Evolutionary conservation across 441 rosid species (phyloP).

Genomic region (Croton setiger): DNA sequence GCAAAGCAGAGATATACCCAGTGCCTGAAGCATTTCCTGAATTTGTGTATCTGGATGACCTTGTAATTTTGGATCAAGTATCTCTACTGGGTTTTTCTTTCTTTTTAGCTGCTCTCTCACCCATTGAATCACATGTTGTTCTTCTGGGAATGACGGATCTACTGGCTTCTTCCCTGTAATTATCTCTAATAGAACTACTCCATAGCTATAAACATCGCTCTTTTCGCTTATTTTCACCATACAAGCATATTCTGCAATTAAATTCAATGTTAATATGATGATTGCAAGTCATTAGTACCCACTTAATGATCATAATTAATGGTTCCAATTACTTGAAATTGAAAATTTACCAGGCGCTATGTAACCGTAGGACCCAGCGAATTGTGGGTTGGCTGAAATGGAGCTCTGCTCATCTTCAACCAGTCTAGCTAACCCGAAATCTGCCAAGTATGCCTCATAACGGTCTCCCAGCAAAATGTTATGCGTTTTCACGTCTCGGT

Average conservation of each 20-base stretch:
- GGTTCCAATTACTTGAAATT: too few relatives aligned
- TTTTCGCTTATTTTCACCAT: conserved; percentile 53
- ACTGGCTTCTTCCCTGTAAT: conserved; percentile 62
- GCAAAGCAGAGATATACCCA: conserved; percentile 67
- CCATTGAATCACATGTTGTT: conserved; percentile 68
- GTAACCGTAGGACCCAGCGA: conserved; percentile 92
- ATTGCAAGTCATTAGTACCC: too few relatives aligned
- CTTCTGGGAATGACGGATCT: conserved; percentile 59
- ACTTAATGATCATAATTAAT: too few relatives aligned
- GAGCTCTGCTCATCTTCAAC: conserved; percentile 49
- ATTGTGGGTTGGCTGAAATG: conserved; percentile 49
- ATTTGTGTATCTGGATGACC: conserved; percentile 60
- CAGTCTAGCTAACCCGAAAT: conserved; percentile 79
- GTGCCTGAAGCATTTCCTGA: conserved; percentile 73
- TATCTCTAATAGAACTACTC: conserved; percentile 63
- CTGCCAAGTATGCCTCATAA: conserved; percentile 71
- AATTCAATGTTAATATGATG: neutral
- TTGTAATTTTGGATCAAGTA: conserved; percentile 55
- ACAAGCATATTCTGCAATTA: conserved; percentile 56
- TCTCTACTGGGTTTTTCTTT: conserved; percentile 57
- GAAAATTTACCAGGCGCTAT: conserved; percentile 74
- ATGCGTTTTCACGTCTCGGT: conserved; percentile 81
- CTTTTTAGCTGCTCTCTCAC: conserved; percentile 55
- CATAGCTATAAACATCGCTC: conserved; percentile 67
- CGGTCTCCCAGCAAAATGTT: conserved; percentile 70